Evolutionary conservation across 140 eudicot species (phyloP), one percentile per base, ranked within the genome.

Genomic region (Senecio squalidus): DNA sequence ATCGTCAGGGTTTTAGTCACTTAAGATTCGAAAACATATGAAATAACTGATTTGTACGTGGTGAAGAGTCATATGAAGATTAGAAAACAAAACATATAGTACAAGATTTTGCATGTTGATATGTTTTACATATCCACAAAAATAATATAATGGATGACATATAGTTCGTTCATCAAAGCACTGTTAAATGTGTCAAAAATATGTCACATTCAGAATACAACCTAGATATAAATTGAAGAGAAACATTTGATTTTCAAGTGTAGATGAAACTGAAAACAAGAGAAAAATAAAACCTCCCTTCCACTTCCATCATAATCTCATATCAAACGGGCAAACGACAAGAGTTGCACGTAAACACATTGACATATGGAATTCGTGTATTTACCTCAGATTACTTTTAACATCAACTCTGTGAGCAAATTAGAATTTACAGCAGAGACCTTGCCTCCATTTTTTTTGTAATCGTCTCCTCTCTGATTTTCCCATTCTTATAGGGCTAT

Each of bases 401-500:
- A 44, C 4, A 7, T 21, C 23, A 1, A 34, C 70, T 14, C n/a
- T 23, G 14, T 4, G 31, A 64, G 36, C 15, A 29, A 44, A 44
- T 75, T 54, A 82, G 74, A 86, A 90, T 83, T 70, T 85, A 78
- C 95, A 89, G 77, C 97, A 90, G 31, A 90, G 67, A 4, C 90
- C 83, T 29, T 74, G 70, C 48, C 69, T 70, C 95, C 97, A 90
- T 58, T 88, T 74, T 68, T 62, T 70, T 5, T 77, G 74, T 31
- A 69, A 47, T 56, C 69, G 70, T 69, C 79, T 74, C 74, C 75
- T 64, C 6, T 78, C 87, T 0, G 75, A 75, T 73, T 83, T 83
- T 16, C 72, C 85, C 94, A 90, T 85, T 74, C 85, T 69, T 39
- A 78, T 83, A 1, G 97, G 97, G 71, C 97, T 90, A 78, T 88